A percentile compares a stretch with the other conserved stretches of the same genome.
Evolutionary conservation across 352 stramenopile genomes (phyloP).

Genomic region (Globisporangium cederbergense): DNA sequence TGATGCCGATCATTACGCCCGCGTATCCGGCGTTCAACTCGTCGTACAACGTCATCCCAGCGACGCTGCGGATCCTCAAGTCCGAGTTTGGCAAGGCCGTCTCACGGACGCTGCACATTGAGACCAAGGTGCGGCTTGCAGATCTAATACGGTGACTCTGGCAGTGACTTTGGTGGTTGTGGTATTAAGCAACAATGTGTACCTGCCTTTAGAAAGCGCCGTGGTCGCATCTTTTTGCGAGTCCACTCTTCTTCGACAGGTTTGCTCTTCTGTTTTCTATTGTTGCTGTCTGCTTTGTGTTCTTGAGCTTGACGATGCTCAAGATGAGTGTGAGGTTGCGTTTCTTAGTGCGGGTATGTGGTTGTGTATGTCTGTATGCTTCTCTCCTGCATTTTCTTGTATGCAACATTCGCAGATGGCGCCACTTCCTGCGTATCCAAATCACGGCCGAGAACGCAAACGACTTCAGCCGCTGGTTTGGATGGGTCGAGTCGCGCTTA

Average conservation of each 20-base stretch:
- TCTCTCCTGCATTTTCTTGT: background rate
- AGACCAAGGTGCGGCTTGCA: slow-evolving; percentile 57
- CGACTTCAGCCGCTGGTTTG: slow-evolving; percentile 76
- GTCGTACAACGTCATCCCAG: slow-evolving; percentile 95
- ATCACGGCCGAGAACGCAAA: slow-evolving; percentile 50
- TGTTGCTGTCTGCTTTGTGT: background rate
- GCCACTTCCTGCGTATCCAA: slow-evolving; percentile 81
- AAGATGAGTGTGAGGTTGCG: background rate
- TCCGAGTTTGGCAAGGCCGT: slow-evolving; percentile 80
- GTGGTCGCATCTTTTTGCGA: slow-evolving; percentile 80
- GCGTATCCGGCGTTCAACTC: slow-evolving; percentile 98
- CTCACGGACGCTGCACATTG: slow-evolving; percentile 69
- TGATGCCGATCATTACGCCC: slow-evolving; percentile 99
- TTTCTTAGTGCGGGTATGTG: slow-evolving; percentile 14
- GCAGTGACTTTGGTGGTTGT: background rate
- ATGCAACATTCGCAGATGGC: slow-evolving; percentile 34
- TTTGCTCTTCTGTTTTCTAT: slow-evolving; percentile 21
- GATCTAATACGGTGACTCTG: background rate
- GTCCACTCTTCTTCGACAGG: slow-evolving; percentile 74
- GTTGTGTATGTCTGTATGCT: slow-evolving; percentile 1
- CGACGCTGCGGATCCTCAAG: slow-evolving; percentile 90
- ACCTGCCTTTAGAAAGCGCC: slow-evolving; percentile 43
- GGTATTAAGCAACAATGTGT: slow-evolving; percentile 6
- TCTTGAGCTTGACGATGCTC: background rate
- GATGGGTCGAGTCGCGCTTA: slow-evolving; percentile 85